Conservation (phyloP, 2,329 filamentous ascomycete genomes). For the Teratosphaeriaceae sp. region DNA sequence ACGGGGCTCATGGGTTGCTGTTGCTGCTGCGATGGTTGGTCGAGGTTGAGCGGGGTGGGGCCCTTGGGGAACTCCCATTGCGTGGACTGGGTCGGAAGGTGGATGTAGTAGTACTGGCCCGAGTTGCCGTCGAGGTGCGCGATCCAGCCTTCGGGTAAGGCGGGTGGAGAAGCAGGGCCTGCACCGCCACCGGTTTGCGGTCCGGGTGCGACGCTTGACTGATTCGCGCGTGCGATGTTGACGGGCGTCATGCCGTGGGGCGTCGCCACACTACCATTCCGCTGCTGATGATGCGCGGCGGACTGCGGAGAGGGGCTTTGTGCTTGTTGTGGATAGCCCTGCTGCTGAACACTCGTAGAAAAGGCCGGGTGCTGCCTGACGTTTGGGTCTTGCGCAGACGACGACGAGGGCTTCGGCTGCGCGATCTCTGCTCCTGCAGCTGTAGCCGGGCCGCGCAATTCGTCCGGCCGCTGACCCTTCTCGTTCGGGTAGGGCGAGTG, state of each 20-base stretch:
- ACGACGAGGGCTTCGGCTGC: conserved; percentile 19
- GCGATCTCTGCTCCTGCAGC: conserved; percentile 6
- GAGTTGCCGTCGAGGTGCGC: conserved; percentile 92
- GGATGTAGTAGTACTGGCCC: conserved; percentile 98
- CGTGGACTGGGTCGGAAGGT: conserved; percentile 87
- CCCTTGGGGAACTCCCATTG: conserved; percentile 99
- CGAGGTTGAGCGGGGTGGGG: conserved; percentile 75
- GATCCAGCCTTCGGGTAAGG: conserved; percentile 96
- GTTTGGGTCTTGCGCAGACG: conserved; percentile 32
- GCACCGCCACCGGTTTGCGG: conserved; percentile 40
- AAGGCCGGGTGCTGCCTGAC: conserved; percentile 73
- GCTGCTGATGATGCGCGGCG: conserved; percentile 23
- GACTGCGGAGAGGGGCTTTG: conserved; percentile 11
- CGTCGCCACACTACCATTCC: conserved; percentile 27
- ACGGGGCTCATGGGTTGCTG: conserved; percentile 82
- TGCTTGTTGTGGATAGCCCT: conserved; percentile 47
- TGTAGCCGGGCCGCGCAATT: not conserved
- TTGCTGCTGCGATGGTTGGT: too few relatives aligned
- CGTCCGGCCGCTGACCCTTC: conserved; percentile 47
- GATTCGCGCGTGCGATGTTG: conserved; percentile 31
- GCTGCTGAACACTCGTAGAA: conserved; percentile 81
- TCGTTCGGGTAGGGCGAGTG: conserved; percentile 66
- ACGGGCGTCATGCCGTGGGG: conserved; percentile 34
- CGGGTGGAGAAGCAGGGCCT: conserved; percentile 77
- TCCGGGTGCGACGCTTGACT: conserved; percentile 25